Evolutionary conservation across 208 protist genomes (phyloP).

Genomic region (Leishmania tarentolae): DNA sequence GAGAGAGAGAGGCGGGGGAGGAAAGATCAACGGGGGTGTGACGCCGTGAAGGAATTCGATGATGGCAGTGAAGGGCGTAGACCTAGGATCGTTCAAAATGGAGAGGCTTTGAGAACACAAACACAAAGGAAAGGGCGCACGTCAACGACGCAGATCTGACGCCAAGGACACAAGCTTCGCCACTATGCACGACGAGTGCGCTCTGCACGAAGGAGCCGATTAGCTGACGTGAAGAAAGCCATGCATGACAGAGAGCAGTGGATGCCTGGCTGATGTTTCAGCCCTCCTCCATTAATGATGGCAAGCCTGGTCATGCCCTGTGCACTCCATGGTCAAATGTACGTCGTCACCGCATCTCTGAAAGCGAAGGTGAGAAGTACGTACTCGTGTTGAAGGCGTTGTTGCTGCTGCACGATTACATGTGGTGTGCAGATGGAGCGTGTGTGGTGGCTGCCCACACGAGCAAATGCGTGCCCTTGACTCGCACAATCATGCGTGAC

Average conservation of each 20-base stretch:
- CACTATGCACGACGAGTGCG: background rate
- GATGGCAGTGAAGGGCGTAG: background rate
- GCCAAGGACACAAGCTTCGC: background rate
- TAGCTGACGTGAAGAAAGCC: background rate
- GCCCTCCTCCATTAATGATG: background rate
- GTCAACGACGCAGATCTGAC: background rate
- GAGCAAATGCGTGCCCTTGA: background rate
- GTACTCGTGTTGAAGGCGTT: background rate
- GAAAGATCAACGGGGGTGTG: too few species aligned
- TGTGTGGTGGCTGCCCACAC: background rate
- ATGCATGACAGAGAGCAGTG: background rate
- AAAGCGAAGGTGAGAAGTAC: background rate
- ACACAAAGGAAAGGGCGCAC: too few species aligned
- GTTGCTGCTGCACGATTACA: background rate
- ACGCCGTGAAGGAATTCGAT: background rate
- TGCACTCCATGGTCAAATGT: background rate
- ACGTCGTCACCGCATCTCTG: background rate
- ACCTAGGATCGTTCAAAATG: background rate
- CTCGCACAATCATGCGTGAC: background rate
- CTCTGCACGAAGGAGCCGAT: background rate
- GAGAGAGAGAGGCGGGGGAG: background rate
- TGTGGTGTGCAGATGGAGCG: background rate
- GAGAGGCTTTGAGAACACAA: background rate
- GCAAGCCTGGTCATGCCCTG: background rate
- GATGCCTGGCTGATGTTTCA: background rate